Evolutionary conservation across 2,329 filamentous ascomycete species (phyloP).

Genomic region (Phaeosphaeria sp.): DNA sequence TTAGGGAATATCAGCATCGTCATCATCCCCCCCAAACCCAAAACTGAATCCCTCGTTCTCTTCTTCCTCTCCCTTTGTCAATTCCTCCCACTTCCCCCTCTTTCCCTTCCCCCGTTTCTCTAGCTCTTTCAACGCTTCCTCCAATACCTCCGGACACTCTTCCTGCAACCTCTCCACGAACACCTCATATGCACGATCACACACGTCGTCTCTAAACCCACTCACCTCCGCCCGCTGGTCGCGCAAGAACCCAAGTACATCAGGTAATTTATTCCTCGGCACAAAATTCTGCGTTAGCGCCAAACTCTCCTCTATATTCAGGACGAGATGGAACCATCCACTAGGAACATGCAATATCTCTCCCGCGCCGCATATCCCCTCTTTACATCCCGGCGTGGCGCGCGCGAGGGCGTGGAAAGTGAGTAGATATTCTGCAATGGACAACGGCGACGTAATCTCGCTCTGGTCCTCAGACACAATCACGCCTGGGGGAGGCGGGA

Average conservation of each 20-base stretch:
- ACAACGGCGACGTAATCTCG: constrained; percentile 91
- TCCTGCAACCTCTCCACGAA: constrained; percentile 74
- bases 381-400: constrained; percentile 74
- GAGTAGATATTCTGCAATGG: constrained; percentile 95
- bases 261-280: constrained; percentile 72
- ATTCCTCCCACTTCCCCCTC: constrained; percentile 79
- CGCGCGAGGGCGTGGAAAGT: constrained; percentile 87
- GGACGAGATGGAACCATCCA: constrained; percentile 96
- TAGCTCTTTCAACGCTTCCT: constrained; percentile 68
- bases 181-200: constrained; percentile 71
- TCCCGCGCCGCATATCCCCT: constrained; percentile 82
- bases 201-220: constrained; percentile 76
- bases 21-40: constrained; percentile 63
- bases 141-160: constrained; percentile 68
- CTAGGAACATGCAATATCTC: constrained; percentile 92
- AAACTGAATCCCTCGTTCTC: constrained; percentile 65
- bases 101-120: constrained; percentile 72
- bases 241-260: constrained; percentile 79
- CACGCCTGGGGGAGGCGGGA: constrained; percentile 80
- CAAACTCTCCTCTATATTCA: constrained; percentile 84
- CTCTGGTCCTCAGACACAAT: constrained; percentile 88
- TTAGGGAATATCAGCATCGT: constrained; percentile 47
- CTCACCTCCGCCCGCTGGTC: constrained; percentile 87
- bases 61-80: constrained; percentile 63
- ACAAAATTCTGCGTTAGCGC: constrained; percentile 97